Base-by-base conservation (phyloP, 176 grass and related monocot species). In the Hordeum marinum region DNA sequence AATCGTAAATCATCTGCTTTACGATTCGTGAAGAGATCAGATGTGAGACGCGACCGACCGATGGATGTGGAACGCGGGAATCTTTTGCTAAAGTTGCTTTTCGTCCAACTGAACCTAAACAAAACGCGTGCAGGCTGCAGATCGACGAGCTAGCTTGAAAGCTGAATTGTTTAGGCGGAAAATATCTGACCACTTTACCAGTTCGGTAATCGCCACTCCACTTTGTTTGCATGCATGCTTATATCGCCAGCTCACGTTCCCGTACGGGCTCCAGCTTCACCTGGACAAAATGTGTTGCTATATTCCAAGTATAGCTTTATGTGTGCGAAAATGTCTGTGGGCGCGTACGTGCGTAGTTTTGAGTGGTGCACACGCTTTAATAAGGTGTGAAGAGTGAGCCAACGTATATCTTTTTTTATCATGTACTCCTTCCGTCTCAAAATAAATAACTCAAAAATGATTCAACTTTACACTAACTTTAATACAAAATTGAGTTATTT, bases 81-180 rank as follows among this genome's bases (percentile, higher is more conserved):
- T 61, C 66, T 34, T 70, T 85, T 29, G 11, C 2, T 6, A 25
- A 79, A 80, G 75, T 14, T 42, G 5, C 6, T 35, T 80, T 79
- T 79, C 23, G 5, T 37, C 39, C 0, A 86, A 23, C 55, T 64
- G 36, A 50, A 21, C 6, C 18, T 0, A 1, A 7, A 21, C 20
- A 80, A 73, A 34, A 25, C 9, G 57, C 14, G 59, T 10, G 37
- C 11, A 39, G 43, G 59, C 68, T 1, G 32, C 32, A 34, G 32
- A 34, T 34, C 29, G 59, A 34, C 36, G 7, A 24, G 9, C 18
- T 17, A 45, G 35, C 13, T 10, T 64, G 54, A 3, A 10, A 61
- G 71, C 72, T 2, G 27, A 67, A 66, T 46, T 81, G 60, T 81
- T 69, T 89, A 15, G 77, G 82, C 83, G 68, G 62, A 68, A 68